Evolutionary conservation across 352 stramenopile genomes (phyloP).

Genomic region (Globisporangium takayamanum): DNA sequence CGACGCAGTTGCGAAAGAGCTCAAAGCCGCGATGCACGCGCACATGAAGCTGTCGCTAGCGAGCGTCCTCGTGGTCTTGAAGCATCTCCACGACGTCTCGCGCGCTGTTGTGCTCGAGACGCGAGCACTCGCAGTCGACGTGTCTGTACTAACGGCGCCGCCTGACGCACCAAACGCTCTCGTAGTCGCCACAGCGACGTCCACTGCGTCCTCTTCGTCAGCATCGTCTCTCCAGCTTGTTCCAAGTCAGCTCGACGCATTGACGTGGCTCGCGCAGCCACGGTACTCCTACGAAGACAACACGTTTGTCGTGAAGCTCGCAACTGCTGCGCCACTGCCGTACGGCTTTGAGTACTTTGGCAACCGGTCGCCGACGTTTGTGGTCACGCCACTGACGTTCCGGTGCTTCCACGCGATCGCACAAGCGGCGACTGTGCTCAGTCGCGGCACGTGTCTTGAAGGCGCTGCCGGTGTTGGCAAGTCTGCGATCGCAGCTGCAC

Average conservation of each 20-base stretch:
- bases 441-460: constrained; percentile 32
- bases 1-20: constrained; percentile 32
- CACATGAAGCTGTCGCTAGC: constrained; percentile 26
- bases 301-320: constrained; percentile 38
- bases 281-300: constrained; percentile 60
- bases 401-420: constrained; percentile 53
- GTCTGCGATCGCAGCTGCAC: constrained; percentile 26
- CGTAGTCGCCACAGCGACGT: not conserved
- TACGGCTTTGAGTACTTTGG: constrained; percentile 75
- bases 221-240: not conserved
- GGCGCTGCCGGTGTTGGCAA: constrained; percentile 38
- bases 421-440: constrained; percentile 28
- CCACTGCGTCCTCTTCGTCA: not conserved
- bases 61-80: constrained; percentile 45
- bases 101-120: constrained; percentile 8
- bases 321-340: constrained; percentile 34
- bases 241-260: constrained; percentile 7
- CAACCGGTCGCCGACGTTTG: constrained; percentile 31
- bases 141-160: not conserved
- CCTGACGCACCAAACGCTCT: not conserved
- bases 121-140: constrained; percentile 19
- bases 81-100: constrained; percentile 52
- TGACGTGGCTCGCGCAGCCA: constrained; percentile 57
- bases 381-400: constrained; percentile 50
- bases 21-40: constrained; percentile 36